Percentiles rank a stretch among this genome's conserved stretches.
phyloP scores from a whole-genome alignment of 371 early-diverging fungal species.

The Apophysomyces variabilis region DNA sequence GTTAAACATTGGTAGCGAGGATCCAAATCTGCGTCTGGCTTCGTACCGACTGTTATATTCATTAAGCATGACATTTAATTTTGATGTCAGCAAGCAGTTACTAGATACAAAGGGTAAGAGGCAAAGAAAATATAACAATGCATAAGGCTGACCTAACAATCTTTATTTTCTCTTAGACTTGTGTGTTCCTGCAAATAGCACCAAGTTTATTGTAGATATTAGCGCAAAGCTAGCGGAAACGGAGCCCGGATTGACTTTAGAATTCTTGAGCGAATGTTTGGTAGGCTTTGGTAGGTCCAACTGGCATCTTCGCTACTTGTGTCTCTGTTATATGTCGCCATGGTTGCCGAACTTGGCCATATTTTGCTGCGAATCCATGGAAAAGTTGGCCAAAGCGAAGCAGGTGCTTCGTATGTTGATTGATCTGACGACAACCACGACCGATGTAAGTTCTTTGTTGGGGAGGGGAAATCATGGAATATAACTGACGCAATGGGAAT shows the following conservation, averaged over 20 bases:
- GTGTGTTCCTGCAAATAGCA: constrained; percentile 91
- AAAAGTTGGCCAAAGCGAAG: constrained; percentile 64
- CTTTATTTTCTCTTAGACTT: constrained; percentile 51
- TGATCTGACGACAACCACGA: constrained; percentile 84
- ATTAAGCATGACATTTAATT: constrained; percentile 80
- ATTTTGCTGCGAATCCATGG: constrained; percentile 57
- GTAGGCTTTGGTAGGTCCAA: constrained; percentile 84
- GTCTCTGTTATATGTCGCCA: constrained; percentile 89
- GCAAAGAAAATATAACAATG: not conserved
- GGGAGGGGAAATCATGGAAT: not conserved
- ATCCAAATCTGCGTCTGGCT: constrained; percentile 79
- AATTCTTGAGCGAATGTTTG: constrained; percentile 88
- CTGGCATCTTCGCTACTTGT: constrained; percentile 76
- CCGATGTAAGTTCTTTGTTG: constrained; percentile 56
- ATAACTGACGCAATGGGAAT: not conserved
- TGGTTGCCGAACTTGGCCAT: constrained; percentile 84
- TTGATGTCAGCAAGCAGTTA: constrained; percentile 84
- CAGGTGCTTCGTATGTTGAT: constrained; percentile 80
- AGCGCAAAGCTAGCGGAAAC: constrained; percentile 80
- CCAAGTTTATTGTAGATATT: constrained; percentile 78
- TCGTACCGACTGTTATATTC: constrained; percentile 90
- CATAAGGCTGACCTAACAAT: not conserved
- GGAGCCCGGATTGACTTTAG: constrained; percentile 83
- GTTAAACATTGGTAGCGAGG: constrained; percentile 84
- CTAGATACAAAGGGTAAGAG: constrained; percentile 71